Evolutionary conservation across 2,329 filamentous ascomycete species (phyloP).

Genomic region (Chrysosporium queenslandicum): DNA sequence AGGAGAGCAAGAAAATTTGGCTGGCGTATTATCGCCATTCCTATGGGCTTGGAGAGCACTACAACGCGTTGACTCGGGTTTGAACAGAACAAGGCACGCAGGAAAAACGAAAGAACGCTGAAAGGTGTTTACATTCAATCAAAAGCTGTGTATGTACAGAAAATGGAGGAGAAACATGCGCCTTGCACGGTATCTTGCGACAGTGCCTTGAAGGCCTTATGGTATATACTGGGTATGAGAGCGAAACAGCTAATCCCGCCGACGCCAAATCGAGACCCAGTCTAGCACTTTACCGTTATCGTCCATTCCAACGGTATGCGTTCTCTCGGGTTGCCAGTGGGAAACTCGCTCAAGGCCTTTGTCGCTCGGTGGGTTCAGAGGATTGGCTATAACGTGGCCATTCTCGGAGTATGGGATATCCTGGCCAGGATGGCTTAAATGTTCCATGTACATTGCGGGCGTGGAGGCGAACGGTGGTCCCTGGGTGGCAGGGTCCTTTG

Average conservation of each 20-base stretch:
- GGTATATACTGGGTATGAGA: too few species aligned
- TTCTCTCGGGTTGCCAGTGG: slow-evolving; percentile 48
- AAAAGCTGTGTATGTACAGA: not conserved
- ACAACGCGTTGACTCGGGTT: slow-evolving; percentile 66
- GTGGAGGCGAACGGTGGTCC: slow-evolving; percentile 67
- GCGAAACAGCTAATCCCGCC: slow-evolving; percentile 21
- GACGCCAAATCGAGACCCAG: slow-evolving; percentile 37
- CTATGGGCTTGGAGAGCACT: slow-evolving; percentile 92
- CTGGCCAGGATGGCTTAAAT: slow-evolving; percentile 60
- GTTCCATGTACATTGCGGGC: slow-evolving; percentile 59
- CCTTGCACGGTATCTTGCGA: not conserved
- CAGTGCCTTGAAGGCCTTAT: too few species aligned
- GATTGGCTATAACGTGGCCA: slow-evolving; percentile 41
- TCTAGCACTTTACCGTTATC: slow-evolving; percentile 34
- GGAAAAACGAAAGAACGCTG: too few species aligned
- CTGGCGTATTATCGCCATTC: slow-evolving; percentile 90
- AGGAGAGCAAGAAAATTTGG: slow-evolving; percentile 55
- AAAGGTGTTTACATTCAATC: not conserved
- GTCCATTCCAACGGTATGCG: slow-evolving; percentile 46
- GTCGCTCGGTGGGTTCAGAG: slow-evolving; percentile 36
- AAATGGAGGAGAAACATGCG: not conserved
- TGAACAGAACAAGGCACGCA: not conserved
- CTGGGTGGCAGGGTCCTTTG: slow-evolving; percentile 53
- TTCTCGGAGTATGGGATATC: slow-evolving; percentile 52
- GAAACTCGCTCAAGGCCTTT: slow-evolving; percentile 39